These are phyloP conservation scores for Neonectria coccinea DNA, from an alignment of 2,329 filamentous ascomycete species.

Conservation along the genomic window DNA sequence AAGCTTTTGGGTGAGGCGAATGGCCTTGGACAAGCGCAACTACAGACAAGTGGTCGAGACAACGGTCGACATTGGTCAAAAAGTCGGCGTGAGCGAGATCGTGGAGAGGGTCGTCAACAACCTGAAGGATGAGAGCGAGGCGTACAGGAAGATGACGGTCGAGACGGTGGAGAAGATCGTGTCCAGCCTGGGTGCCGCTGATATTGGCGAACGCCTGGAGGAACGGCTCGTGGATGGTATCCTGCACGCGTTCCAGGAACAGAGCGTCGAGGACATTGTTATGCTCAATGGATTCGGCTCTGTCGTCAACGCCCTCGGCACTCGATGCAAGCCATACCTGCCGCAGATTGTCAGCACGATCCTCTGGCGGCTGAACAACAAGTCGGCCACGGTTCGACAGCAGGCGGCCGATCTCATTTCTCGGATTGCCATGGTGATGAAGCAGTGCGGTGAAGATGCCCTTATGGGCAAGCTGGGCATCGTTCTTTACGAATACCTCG, in stretches of 20 bases:
- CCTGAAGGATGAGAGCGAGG: conserved; percentile 97
- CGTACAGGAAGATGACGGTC: conserved; percentile 98
- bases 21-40: conserved; percentile 97
- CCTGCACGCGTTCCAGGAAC: conserved; percentile 95
- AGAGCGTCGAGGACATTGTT: conserved; percentile 94
- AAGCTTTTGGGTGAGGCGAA: conserved; percentile 96
- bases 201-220: conserved; percentile 92
- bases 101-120: conserved; percentile 93
- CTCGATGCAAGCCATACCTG: conserved; percentile 94
- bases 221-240: conserved; percentile 96
- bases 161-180: conserved; percentile 98
- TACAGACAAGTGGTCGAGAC: conserved; percentile 98
- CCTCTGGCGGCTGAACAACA: conserved; percentile 97
- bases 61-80: conserved; percentile 95
- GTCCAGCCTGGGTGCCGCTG: conserved; percentile 90
- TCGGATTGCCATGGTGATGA: conserved; percentile 98
- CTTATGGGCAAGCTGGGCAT: conserved; percentile 95
- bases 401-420: conserved; percentile 97
- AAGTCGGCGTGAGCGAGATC: conserved; percentile 97
- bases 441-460: conserved; percentile 95
- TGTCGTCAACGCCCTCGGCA: conserved; percentile 93
- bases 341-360: conserved; percentile 98
- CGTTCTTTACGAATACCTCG: conserved; percentile 96
- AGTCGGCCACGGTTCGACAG: conserved; percentile 94
- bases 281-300: conserved; percentile 98